phyloP scores from a whole-genome alignment of 305 asterid species.

The Fraxinus baroniana region DNA sequence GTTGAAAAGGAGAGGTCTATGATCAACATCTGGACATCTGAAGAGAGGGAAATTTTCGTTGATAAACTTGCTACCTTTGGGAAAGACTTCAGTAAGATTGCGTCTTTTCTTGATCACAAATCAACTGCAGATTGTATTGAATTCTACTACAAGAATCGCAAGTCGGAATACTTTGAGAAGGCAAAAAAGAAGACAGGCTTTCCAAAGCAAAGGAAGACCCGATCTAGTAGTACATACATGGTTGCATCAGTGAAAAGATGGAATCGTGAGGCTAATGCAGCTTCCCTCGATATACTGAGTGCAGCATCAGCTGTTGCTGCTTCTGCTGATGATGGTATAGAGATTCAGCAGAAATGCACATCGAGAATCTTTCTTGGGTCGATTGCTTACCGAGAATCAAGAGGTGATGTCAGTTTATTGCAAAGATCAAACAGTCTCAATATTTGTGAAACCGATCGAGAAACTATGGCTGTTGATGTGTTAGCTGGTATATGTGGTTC shows the following conservation, averaged over 20 bases:
- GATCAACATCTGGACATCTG: constrained; percentile 76
- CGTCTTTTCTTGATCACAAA: constrained; percentile 79
- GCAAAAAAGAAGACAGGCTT: constrained; percentile 62
- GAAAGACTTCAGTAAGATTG: constrained; percentile 72
- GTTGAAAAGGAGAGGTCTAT: constrained; percentile 70
- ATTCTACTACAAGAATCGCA: constrained; percentile 96
- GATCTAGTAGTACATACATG: constrained; percentile 59
- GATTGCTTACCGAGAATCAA: constrained; percentile 35
- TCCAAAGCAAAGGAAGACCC: constrained; percentile 58
- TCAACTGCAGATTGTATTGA: constrained; percentile 89
- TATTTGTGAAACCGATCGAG: constrained; percentile 53
- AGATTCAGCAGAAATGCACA: constrained; percentile 47
- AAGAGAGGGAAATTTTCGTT: constrained; percentile 72
- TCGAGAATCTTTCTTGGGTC: constrained; percentile 45
- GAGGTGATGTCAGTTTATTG: constrained; percentile 37
- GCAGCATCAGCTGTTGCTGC: constrained; percentile 81
- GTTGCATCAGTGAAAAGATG: constrained; percentile 75
- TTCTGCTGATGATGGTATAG: constrained; percentile 40
- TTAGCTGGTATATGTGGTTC: constrained; percentile 96
- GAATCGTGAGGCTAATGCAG: constrained; percentile 79
- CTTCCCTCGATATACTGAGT: constrained; percentile 80
- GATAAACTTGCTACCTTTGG: constrained; percentile 72
- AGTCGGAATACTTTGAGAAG: constrained; percentile 69
- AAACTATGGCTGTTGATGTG: constrained; percentile 90
- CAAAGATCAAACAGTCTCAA: constrained; percentile 64